Evolutionary conservation across 768 basidiomycete species (phyloP).

Genomic region (Tephrocybe sp.): DNA sequence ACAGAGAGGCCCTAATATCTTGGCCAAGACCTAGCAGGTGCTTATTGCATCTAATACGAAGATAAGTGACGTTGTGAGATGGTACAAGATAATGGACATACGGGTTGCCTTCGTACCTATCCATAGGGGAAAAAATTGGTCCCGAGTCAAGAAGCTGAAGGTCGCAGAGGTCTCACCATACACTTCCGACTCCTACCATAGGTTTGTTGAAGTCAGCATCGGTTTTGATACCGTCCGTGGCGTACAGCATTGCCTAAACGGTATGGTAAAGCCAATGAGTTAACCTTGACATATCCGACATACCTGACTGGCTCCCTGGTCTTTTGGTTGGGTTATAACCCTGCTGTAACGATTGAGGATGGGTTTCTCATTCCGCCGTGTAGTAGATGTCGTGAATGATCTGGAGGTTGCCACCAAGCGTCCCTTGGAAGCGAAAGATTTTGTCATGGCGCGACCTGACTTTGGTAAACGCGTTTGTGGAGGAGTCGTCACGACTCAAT

Average conservation of each 20-base stretch:
- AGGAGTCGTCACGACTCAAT: background rate
- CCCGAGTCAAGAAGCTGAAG: slow-evolving; percentile 4
- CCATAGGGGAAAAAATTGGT: slow-evolving; percentile 15
- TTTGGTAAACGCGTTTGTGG: background rate
- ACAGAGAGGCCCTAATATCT: slow-evolving; percentile 80
- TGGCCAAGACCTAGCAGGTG: slow-evolving; percentile 90
- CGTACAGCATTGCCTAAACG: slow-evolving; percentile 93
- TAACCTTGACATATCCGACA: slow-evolving; percentile 8
- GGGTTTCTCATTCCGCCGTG: slow-evolving; percentile 35
- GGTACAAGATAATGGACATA: slow-evolving; percentile 41
- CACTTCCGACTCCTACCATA: slow-evolving; percentile 96
- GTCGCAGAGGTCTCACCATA: slow-evolving; percentile 70
- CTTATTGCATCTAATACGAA: slow-evolving; percentile 77
- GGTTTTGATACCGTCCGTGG: slow-evolving; percentile 85
- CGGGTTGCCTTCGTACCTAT: slow-evolving; percentile 99
- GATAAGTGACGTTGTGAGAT: slow-evolving; percentile 2
- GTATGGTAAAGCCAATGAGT: background rate
- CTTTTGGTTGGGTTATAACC: slow-evolving; percentile 86
- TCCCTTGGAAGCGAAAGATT: slow-evolving; percentile 19
- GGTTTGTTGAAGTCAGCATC: slow-evolving; percentile 91
- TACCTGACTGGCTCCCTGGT: slow-evolving; percentile 94
- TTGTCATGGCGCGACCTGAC: slow-evolving; percentile 20
- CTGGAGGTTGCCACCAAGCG: slow-evolving; percentile 31
- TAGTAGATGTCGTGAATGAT: slow-evolving; percentile 36
- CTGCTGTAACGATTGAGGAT: slow-evolving; percentile 74